Conservation (phyloP, 345 rosid genomes). For the Euphorbia lathyris region DNA sequence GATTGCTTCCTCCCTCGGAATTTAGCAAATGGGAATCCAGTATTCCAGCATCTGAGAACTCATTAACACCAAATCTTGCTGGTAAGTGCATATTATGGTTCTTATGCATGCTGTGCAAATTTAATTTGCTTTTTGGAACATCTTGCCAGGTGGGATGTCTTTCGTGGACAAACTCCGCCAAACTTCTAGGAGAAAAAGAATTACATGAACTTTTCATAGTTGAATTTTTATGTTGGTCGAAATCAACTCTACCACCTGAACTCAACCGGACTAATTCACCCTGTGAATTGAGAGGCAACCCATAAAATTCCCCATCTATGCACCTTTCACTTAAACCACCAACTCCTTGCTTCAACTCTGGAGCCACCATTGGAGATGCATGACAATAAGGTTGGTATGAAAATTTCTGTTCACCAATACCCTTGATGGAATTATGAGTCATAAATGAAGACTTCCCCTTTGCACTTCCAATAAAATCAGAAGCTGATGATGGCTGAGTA, state of each 20-base stretch:
- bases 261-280: constrained; percentile 49
- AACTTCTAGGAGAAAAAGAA: constrained; percentile 16
- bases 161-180: constrained; percentile 24
- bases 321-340: constrained; percentile 29
- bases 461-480: constrained; percentile 28
- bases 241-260: constrained; percentile 28
- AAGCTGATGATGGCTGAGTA: constrained; percentile 26
- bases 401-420: constrained; percentile 21
- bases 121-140: constrained; percentile 25
- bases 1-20: constrained; percentile 24
- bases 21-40: constrained; percentile 21
- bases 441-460: constrained; percentile 23
- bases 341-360: constrained; percentile 31
- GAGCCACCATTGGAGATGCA: constrained; percentile 24
- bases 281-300: constrained; percentile 58
- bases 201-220: constrained; percentile 22
- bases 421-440: constrained; percentile 23
- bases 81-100: constrained; percentile 24
- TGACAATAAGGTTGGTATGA: constrained; percentile 25
- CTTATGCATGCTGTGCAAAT: constrained; percentile 31
- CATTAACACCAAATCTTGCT: constrained; percentile 37
- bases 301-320: constrained; percentile 28
- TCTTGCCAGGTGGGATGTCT: constrained; percentile 24
- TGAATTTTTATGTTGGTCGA: constrained; percentile 23
- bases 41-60: constrained; percentile 25